Evolutionary conservation across 2,329 filamentous ascomycete species (phyloP), one percentile per base, ranked within the genome.

Genomic region (Fusarium albidum): DNA sequence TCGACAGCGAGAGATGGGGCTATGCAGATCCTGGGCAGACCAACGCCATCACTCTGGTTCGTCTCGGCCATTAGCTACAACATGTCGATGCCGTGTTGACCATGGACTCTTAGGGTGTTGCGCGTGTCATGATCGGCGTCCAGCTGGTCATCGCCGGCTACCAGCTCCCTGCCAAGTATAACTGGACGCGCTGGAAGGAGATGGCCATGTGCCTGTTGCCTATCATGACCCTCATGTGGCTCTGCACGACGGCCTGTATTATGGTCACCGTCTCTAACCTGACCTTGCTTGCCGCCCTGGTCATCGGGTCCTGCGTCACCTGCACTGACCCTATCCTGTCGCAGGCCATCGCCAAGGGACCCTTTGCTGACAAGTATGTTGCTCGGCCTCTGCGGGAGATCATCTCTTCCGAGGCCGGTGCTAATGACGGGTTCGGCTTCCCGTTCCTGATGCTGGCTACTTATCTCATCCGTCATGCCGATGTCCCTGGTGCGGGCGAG

Each of bases 71-170:
- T 5, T n/a, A n/a, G n/a, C n/a, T n/a, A n/a, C n/a, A n/a, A n/a
- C n/a, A n/a, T n/a, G n/a, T n/a, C n/a, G n/a, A n/a, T n/a, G n/a
- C n/a, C n/a, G n/a, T n/a, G n/a, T n/a, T n/a, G n/a, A n/a, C n/a
- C n/a, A n/a, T n/a, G n/a, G n/a, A n/a, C 4, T 3, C n/a, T 5
- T 9, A 73, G 71, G 79, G 79, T 10, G 62, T 86, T 8, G 78
- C 77, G 55, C 77, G 84, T n/a, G 74, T 87, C 21, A 82, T 87
- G 52, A 86, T 87, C 49, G 82, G 83, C 4, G 76, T 87, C 3
- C 84, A 87, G 59, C 75, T 87, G n/a, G 76, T 86, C 31, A 87
- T 87, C 52, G 83, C 82, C 3, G 85, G 84, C 18, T 87, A 82
- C 59, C 82, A 87, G 62, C 71, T 87, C 1, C 85, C 84, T 0